Conservation (phyloP, 495 filamentous ascomycete genomes). For the Aspergillus carlsbadensis region DNA sequence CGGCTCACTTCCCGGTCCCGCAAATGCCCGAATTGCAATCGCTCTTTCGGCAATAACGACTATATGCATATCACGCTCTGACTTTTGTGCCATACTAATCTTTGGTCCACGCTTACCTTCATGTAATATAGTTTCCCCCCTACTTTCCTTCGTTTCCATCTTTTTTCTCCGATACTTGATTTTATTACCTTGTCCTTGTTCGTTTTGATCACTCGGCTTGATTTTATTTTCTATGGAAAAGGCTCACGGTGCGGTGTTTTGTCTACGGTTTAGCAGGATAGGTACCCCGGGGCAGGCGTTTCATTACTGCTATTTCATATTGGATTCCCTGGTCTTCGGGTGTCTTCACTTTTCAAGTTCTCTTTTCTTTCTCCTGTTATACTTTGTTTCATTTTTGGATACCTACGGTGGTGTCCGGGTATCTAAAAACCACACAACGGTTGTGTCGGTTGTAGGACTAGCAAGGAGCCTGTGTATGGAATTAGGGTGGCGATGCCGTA, state of each 20-base stretch:
- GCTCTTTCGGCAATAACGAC: slow-evolving; percentile 85
- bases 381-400: slow-evolving; percentile 24
- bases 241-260: slow-evolving; percentile 46
- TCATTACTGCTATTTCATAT: slow-evolving; percentile 22
- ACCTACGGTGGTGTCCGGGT: slow-evolving; percentile 31
- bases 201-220: slow-evolving; percentile 16
- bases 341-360: slow-evolving; percentile 16
- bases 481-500: slow-evolving; percentile 19
- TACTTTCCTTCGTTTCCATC: slow-evolving; percentile 6
- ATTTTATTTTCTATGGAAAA: slow-evolving; percentile 26
- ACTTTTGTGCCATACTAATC: slow-evolving; percentile 17
- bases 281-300: slow-evolving; percentile 40
- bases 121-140: slow-evolving; percentile 40
- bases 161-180: slow-evolving; percentile 14
- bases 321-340: slow-evolving; percentile 22
- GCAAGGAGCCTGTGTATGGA: slow-evolving; percentile 19
- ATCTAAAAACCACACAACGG: slow-evolving; percentile 17
- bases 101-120: slow-evolving; percentile 22
- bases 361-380: slow-evolving; percentile 11
- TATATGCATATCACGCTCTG: slow-evolving; percentile 65
- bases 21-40: slow-evolving; percentile 92
- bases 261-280: slow-evolving; percentile 38
- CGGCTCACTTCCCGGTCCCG: slow-evolving; percentile 82
- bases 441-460: slow-evolving; percentile 41
- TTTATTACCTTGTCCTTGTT: slow-evolving; percentile 15